Percentiles rank a stretch among this genome's conserved stretches.
These are phyloP conservation scores for Mimosa pudica DNA, from an alignment of 306 rosid genomes.

Conservation along the genomic window DNA sequence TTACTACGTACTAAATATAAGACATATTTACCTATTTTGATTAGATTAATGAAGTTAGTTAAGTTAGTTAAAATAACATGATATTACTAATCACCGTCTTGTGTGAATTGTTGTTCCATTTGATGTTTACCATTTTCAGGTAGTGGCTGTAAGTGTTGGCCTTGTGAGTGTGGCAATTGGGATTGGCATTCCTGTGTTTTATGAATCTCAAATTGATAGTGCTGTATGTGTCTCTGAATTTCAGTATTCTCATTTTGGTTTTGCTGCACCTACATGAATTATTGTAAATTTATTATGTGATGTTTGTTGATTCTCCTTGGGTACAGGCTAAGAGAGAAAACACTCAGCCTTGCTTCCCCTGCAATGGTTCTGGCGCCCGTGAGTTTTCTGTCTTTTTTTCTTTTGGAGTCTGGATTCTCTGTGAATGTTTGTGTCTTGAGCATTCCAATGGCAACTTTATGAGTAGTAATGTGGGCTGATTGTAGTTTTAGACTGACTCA, in stretches of 20 bases:
- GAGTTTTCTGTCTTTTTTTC: constrained; percentile 38
- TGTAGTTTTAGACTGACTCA: neutral
- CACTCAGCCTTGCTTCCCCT: constrained; percentile 95
- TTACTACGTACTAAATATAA: too few species aligned
- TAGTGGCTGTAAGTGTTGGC: constrained; percentile 84
- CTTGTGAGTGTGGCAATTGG: constrained; percentile 77
- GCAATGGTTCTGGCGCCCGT: constrained; percentile 96
- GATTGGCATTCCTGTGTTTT: constrained; percentile 86
- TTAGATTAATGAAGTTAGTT: too few species aligned
- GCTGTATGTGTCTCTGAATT: constrained; percentile 54
- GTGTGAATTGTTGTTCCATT: neutral
- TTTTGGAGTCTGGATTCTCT: neutral
- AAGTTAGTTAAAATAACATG: too few species aligned
- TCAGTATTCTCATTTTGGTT: neutral
- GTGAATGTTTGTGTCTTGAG: constrained; percentile 11
- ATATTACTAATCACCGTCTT: too few species aligned
- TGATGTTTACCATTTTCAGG: constrained; percentile 43
- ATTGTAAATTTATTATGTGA: neutral
- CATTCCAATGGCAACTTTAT: constrained; percentile 1
- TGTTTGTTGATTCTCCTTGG: constrained; percentile 9
- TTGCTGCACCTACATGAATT: neutral
- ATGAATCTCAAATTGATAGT: constrained; percentile 84
- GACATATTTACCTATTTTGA: too few species aligned
- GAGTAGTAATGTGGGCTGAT: constrained; percentile 4
- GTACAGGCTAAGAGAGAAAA: constrained; percentile 87